Conservation (phyloP, 2,329 filamentous ascomycete genomes). For the Dryadomyces quercivorus region DNA sequence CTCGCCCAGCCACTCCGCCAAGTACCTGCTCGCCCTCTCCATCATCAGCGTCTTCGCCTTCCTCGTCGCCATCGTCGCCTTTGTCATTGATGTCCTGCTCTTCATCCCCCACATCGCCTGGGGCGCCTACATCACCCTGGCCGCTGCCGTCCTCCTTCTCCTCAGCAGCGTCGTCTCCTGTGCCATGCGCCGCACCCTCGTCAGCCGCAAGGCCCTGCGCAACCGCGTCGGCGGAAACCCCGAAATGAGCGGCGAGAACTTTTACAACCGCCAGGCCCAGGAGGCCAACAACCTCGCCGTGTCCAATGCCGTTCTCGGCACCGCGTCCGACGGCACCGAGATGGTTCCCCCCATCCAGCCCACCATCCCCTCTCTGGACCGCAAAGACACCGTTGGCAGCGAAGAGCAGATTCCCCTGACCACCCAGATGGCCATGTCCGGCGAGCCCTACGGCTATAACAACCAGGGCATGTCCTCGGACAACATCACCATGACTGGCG, state of each 20-base stretch:
- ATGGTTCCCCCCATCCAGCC: constrained; percentile 25
- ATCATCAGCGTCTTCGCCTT: constrained; percentile 81
- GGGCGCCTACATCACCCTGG: constrained; percentile 89
- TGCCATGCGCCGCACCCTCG: constrained; percentile 84
- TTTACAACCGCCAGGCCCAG: constrained; percentile 60
- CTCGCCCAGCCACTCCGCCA: constrained; percentile 74
- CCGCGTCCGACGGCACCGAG: not conserved
- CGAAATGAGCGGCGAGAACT: constrained; percentile 94
- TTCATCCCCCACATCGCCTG: constrained; percentile 91
- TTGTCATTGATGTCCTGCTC: constrained; percentile 84
- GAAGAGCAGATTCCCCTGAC: constrained; percentile 65
- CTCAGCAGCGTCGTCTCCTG: constrained; percentile 77
- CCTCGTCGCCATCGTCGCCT: constrained; percentile 66
- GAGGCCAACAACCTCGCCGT: constrained; percentile 25
- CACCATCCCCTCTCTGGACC: constrained; percentile 49
- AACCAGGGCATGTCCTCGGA: not conserved
- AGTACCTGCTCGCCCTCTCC: constrained; percentile 74
- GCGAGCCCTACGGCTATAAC: constrained; percentile 35
- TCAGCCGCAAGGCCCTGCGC: constrained; percentile 86
- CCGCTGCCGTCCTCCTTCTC: constrained; percentile 73
- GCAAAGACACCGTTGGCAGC: constrained; percentile 46
- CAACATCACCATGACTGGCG: constrained; percentile 16
- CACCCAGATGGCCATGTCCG: constrained; percentile 44
- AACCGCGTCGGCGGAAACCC: constrained; percentile 86
- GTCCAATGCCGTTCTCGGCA: constrained; percentile 23